Evolutionary conservation across 768 basidiomycete species (phyloP).

Genomic region (Termitomyces eurrhizus): DNA sequence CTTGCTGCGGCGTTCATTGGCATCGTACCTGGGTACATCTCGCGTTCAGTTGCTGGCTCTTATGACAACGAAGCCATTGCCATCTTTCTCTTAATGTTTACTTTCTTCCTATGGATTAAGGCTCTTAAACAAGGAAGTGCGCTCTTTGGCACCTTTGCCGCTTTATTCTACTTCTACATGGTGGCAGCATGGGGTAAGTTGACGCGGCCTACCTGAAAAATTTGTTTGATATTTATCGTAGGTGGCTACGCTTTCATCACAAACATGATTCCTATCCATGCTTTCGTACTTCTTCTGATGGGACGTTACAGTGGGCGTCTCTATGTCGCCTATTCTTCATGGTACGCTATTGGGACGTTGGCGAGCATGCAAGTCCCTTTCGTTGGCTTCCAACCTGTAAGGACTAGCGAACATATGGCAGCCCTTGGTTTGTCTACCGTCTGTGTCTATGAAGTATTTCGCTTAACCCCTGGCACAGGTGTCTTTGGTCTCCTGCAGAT

Average conservation of each 20-base stretch:
- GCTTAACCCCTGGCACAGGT: conserved; percentile 37
- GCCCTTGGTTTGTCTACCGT: conserved; percentile 66
- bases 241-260: conserved; percentile 99
- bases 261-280: conserved; percentile 98
- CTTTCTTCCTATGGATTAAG: conserved; percentile 96
- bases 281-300: conserved; percentile 93
- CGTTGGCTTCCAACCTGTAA: conserved; percentile 97
- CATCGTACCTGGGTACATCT: conserved; percentile 97
- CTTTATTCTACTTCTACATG: conserved; percentile 99
- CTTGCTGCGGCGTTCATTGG: conserved; percentile 97
- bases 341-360: conserved; percentile 97
- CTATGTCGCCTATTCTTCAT: conserved; percentile 93
- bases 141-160: conserved; percentile 84
- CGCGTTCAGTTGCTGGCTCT: conserved; percentile 96
- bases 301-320: conserved; percentile 89
- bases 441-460: background rate
- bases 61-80: conserved; percentile 99
- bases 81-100: conserved; percentile 99
- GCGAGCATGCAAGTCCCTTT: conserved; percentile 99
- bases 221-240: conserved; percentile 22
- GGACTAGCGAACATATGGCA: conserved; percentile 98
- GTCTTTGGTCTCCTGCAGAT: conserved; percentile 97
- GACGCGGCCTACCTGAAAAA: background rate
- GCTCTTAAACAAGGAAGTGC: conserved; percentile 93
- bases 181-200: conserved; percentile 97